Conservation (phyloP, 23 red algal species). For the Chondrus crispus region DNA sequence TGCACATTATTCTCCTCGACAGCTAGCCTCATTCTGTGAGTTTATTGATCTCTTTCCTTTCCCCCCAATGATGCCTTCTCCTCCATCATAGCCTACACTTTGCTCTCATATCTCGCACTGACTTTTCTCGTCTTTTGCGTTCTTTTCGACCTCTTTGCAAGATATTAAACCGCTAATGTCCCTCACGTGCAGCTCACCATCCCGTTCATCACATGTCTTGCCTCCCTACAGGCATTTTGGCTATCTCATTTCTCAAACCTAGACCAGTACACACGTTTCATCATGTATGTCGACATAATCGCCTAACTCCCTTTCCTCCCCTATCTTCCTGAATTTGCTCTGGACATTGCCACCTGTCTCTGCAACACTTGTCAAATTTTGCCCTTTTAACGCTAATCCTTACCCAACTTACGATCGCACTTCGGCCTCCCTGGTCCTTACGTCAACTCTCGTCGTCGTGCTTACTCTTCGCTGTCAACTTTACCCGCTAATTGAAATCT, state of each 20-base stretch:
- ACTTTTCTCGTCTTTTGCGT: background rate
- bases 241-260: constrained; percentile 4
- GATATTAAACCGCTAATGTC: background rate
- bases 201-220: background rate
- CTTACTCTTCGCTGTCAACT: no score
- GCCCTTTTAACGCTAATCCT: background rate
- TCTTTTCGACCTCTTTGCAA: background rate
- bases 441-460: no score
- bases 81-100: background rate
- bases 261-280: background rate
- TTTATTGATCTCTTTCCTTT: constrained; percentile 7
- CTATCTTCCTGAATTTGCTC: background rate
- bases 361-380: background rate
- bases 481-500: no score
- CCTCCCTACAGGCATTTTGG: constrained; percentile 26
- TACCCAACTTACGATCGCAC: background rate
- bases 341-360: background rate
- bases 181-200: no score
- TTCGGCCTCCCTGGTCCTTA: background rate
- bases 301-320: constrained; percentile 37
- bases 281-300: background rate
- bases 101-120: constrained; percentile 13
- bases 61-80: background rate
- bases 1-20: no score
- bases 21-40: constrained; percentile 30